A percentile compares a stretch with the other conserved stretches of the same genome.
phyloP scores from a whole-genome alignment of 225 moss, liverwort and hornwort species.

The Rhytidiadelphus loreus region DNA sequence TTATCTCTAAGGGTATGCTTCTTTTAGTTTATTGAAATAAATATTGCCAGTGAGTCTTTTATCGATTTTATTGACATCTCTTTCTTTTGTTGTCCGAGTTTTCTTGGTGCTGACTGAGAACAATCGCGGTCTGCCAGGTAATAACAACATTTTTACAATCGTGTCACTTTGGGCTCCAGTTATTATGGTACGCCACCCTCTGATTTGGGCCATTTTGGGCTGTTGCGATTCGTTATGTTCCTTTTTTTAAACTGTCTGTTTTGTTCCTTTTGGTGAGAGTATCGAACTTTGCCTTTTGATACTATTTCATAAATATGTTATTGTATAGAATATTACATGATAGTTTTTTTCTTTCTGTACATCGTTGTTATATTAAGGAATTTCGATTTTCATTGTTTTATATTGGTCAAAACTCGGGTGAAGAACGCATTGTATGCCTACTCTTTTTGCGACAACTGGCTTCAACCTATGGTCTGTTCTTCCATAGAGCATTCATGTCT shows the following conservation, averaged over 20 bases:
- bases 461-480: neutral
- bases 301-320: neutral
- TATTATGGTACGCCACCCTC: constrained; percentile 44
- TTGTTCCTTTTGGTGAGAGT: neutral
- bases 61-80: neutral
- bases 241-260: neutral
- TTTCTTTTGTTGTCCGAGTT: neutral
- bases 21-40: neutral
- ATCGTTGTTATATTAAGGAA: neutral
- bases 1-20: constrained; percentile 54
- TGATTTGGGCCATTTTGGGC: neutral
- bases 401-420: neutral
- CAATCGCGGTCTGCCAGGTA: constrained; percentile 23
- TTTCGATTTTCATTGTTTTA: neutral
- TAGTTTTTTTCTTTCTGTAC: neutral
- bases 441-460: neutral
- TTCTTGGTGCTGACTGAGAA: neutral
- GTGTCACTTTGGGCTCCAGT: constrained; percentile 83
- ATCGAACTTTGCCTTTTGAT: neutral
- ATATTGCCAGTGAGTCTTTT: neutral
- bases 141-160: constrained; percentile 62
- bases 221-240: neutral
- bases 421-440: neutral
- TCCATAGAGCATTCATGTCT: neutral
- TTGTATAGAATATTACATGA: neutral